Evolutionary conservation across 2,329 filamentous ascomycete genomes (phyloP).

Genomic region (Annulohypoxylon truncatum): DNA sequence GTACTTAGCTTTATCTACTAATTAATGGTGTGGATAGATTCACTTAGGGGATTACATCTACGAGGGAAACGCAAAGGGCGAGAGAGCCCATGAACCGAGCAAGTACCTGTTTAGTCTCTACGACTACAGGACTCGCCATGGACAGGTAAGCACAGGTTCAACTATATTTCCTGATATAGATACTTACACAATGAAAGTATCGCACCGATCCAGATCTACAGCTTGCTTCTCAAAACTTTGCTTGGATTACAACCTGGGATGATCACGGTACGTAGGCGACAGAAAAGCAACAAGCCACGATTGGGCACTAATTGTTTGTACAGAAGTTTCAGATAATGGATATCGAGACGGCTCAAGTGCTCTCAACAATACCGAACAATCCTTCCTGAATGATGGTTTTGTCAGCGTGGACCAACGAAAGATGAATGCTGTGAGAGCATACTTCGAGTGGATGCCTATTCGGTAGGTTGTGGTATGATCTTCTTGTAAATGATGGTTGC

Average conservation of each 20-base stretch:
- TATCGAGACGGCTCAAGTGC: constrained; percentile 71
- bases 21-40: constrained; percentile 30
- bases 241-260: constrained; percentile 62
- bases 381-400: constrained; percentile 68
- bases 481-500: constrained; percentile 42
- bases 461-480: constrained; percentile 48
- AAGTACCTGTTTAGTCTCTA: constrained; percentile 52
- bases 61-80: constrained; percentile 59
- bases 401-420: constrained; percentile 79
- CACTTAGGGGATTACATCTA: constrained; percentile 70
- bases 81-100: constrained; percentile 45
- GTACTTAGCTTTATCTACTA: background rate
- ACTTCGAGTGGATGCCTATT: constrained; percentile 75
- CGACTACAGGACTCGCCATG: constrained; percentile 58
- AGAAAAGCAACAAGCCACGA: background rate
- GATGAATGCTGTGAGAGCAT: constrained; percentile 77
- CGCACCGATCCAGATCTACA: constrained; percentile 57
- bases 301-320: background rate
- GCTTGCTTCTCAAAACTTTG: constrained; percentile 55
- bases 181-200: constrained; percentile 47
- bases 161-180: background rate
- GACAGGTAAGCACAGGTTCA: constrained; percentile 45
- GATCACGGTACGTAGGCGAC: constrained; percentile 51
- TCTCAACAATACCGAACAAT: constrained; percentile 74
- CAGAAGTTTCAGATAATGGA: constrained; percentile 71